These are phyloP conservation scores for Neopestalotiopsis rosae DNA, from an alignment of 2,329 filamentous ascomycete species.

Conservation along the genomic window DNA sequence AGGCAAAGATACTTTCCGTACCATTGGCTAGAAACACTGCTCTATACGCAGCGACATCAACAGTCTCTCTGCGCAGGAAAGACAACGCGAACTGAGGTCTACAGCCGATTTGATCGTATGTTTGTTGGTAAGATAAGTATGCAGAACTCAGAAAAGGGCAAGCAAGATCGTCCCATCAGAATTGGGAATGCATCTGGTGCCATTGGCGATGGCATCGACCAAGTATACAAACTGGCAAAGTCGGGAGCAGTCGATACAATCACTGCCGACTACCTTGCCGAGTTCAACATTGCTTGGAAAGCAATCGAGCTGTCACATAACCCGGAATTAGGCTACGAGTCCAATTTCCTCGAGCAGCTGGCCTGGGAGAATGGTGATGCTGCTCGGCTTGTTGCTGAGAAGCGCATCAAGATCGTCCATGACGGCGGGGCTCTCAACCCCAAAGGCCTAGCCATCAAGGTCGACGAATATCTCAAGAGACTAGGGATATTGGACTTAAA, in stretches of 20 bases:
- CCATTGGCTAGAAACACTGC: background rate
- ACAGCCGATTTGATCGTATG: background rate
- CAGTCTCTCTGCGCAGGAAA: background rate
- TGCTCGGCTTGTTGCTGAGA: conserved; percentile 32
- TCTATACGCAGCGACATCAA: background rate
- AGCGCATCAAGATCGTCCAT: conserved; percentile 55
- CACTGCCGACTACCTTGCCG: conserved; percentile 32
- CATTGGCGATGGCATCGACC: conserved; percentile 40
- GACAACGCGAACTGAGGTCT: background rate
- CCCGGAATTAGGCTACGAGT: conserved; percentile 36
- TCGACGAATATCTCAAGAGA: conserved; percentile 17
- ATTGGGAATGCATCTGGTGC: conserved; percentile 43
- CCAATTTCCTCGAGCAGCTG: conserved; percentile 36
- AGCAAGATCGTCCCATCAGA: conserved; percentile 34
- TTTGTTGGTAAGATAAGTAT: background rate
- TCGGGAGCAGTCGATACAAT: conserved; percentile 28
- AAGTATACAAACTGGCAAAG: conserved; percentile 40
- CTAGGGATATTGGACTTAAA: conserved; percentile 33
- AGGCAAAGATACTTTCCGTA: background rate
- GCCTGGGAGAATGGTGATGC: conserved; percentile 28
- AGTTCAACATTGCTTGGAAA: conserved; percentile 38
- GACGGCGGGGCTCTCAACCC: conserved; percentile 57
- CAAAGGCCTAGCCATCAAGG: conserved; percentile 45
- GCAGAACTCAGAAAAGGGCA: background rate
- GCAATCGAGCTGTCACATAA: conserved; percentile 34